Evolutionary conservation across 2,329 filamentous ascomycete genomes (phyloP).

Genomic region (Monosporascus sp.): DNA sequence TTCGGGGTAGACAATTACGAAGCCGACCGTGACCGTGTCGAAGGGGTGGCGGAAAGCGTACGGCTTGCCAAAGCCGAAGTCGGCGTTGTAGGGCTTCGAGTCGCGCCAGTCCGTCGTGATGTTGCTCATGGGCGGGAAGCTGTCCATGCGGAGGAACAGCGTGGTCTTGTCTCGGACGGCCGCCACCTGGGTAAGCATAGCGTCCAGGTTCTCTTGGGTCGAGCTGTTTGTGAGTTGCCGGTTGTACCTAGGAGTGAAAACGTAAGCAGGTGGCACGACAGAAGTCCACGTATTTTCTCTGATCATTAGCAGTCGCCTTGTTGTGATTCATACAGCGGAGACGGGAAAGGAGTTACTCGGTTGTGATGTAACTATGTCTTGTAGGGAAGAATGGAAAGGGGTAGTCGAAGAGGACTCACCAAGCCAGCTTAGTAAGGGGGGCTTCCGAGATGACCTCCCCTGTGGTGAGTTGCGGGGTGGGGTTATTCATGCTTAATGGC

Average conservation of each 20-base stretch:
- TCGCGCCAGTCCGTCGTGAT: constrained; percentile 14
- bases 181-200: neutral
- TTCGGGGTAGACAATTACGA: constrained; percentile 11
- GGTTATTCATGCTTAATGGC: neutral
- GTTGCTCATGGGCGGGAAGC: constrained; percentile 2
- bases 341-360: too few relatives aligned
- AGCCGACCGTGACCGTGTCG: constrained; percentile 6
- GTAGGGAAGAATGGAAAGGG: neutral
- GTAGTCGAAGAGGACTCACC: neutral
- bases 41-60: constrained; percentile 12
- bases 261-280: neutral
- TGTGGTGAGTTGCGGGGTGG: neutral
- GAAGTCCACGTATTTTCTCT: too few relatives aligned
- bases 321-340: too few relatives aligned
- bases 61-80: constrained; percentile 15
- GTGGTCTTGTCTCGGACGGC: neutral
- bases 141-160: constrained; percentile 2
- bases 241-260: neutral
- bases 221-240: neutral
- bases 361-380: too few relatives aligned
- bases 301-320: too few relatives aligned
- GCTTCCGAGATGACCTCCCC: neutral
- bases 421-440: neutral
- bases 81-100: constrained; percentile 7
- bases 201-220: neutral